A percentile compares a stretch with the other conserved stretches of the same genome.
Conservation (phyloP, 2,329 filamentous ascomycete species). For the Berkeleyomyces rouxiae region DNA sequence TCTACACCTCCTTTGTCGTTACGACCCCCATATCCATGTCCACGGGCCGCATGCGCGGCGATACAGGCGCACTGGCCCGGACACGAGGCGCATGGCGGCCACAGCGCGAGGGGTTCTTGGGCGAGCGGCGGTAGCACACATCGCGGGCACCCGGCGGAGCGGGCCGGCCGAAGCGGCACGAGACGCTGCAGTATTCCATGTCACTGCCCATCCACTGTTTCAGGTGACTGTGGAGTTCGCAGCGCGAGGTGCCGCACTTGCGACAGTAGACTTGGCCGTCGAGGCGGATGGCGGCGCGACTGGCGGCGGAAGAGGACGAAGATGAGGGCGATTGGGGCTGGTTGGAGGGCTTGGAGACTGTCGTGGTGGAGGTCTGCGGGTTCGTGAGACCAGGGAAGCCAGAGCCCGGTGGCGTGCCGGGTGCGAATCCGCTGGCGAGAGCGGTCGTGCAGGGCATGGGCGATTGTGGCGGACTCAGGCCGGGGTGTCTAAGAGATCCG, state of each 20-base stretch:
- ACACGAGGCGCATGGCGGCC: conserved; percentile 30
- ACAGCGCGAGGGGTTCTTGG: conserved; percentile 40
- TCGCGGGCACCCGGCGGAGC: conserved; percentile 30
- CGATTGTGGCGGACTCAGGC: conserved; percentile 8
- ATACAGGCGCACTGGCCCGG: conserved; percentile 10
- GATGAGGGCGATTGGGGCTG: conserved; percentile 6
- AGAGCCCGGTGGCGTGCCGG: conserved; percentile 9
- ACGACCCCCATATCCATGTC: neutral
- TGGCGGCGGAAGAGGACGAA: conserved; percentile 15
- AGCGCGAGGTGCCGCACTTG: conserved; percentile 43
- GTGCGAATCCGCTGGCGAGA: neutral
- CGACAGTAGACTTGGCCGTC: conserved; percentile 44
- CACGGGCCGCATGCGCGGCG: conserved; percentile 3
- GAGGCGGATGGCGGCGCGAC: conserved; percentile 32
- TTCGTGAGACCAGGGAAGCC: neutral
- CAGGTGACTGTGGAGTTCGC: conserved; percentile 47
- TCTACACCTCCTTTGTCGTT: neutral
- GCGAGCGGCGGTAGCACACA: conserved; percentile 43
- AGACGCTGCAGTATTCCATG: conserved; percentile 44
- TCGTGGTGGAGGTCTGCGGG: neutral
- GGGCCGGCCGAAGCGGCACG: conserved; percentile 36
- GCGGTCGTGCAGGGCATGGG: conserved; percentile 1
- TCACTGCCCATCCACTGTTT: conserved; percentile 39
- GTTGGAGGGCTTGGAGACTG: conserved; percentile 11
- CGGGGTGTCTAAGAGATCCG: conserved; percentile 24